A percentile compares a stretch with the other conserved stretches of the same genome.
Conservation (phyloP, 495 filamentous ascomycete genomes). For the Neurospora terricola region DNA sequence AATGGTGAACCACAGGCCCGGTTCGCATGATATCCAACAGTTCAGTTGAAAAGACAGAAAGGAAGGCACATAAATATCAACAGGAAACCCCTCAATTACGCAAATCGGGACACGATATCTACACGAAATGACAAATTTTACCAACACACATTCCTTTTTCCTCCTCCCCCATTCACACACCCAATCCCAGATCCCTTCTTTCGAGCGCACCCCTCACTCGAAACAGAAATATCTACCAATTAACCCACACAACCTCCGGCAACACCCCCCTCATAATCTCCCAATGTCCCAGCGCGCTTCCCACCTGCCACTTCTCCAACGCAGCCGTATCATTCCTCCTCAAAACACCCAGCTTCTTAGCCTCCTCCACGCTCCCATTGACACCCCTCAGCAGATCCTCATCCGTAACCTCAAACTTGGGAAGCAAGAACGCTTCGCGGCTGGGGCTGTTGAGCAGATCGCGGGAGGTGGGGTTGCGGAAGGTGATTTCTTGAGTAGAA, state of each 20-base stretch:
- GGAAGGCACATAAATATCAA: background rate
- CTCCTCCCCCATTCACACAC: background rate
- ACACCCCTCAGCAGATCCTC: constrained; percentile 6
- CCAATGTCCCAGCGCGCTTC: constrained; percentile 79
- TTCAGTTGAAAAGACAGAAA: background rate
- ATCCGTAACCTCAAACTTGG: constrained; percentile 60
- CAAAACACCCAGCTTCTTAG: constrained; percentile 37
- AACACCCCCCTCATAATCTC: constrained; percentile 78
- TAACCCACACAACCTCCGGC: constrained; percentile 73
- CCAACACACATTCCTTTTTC: background rate
- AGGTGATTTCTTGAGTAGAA: constrained; percentile 35
- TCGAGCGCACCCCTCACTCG: background rate
- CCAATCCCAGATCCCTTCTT: background rate
- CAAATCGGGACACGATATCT: background rate
- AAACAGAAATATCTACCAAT: constrained; percentile 50
- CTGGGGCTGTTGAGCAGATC: constrained; percentile 68
- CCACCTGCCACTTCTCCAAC: constrained; percentile 59
- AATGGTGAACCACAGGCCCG: background rate
- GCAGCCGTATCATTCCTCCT: constrained; percentile 46
- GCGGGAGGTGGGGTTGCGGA: constrained; percentile 52
- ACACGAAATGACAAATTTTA: background rate
- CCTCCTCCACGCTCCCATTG: constrained; percentile 12
- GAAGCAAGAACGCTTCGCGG: constrained; percentile 57
- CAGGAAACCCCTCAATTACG: background rate
- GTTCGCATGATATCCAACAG: background rate